A percentile compares a stretch with the other conserved stretches of the same genome.
phyloP scores from a whole-genome alignment of 2,329 filamentous ascomycete species.

The Colletotrichum tropicale region DNA sequence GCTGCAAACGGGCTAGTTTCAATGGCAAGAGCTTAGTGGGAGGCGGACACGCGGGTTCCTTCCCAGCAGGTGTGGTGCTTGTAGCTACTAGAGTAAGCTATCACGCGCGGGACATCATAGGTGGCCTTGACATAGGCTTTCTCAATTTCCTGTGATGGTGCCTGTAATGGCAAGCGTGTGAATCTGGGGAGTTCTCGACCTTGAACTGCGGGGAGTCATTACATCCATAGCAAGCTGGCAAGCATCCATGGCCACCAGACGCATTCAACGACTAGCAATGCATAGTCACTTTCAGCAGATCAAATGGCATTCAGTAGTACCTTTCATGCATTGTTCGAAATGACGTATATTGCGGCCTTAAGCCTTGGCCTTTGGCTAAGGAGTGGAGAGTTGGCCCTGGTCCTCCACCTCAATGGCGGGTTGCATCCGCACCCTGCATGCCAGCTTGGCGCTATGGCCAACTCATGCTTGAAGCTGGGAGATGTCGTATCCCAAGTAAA shows the following conservation, averaged over 20 bases:
- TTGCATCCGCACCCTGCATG: neutral
- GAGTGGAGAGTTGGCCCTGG: neutral
- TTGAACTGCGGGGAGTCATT: neutral
- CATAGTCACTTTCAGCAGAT: neutral
- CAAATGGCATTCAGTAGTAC: neutral
- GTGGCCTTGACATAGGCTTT: neutral
- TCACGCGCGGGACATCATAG: neutral
- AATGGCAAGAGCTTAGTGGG: neutral
- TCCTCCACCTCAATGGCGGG: neutral
- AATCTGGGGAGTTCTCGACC: neutral
- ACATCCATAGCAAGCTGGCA: neutral
- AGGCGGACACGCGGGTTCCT: neutral
- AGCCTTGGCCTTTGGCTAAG: neutral
- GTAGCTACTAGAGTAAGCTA: neutral
- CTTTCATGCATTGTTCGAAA: neutral
- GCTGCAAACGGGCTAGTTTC: neutral
- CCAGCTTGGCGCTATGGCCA: neutral
- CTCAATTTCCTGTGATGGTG: neutral
- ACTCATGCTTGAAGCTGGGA: neutral
- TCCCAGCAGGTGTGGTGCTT: neutral
- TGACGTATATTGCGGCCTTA: neutral
- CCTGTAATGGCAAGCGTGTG: neutral
- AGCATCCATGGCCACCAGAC: neutral
- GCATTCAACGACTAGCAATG: neutral
- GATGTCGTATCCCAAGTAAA: neutral